Evolutionary conservation across 106 monocot genomes (phyloP).

Genomic region (Dendrobium huoshanense): DNA sequence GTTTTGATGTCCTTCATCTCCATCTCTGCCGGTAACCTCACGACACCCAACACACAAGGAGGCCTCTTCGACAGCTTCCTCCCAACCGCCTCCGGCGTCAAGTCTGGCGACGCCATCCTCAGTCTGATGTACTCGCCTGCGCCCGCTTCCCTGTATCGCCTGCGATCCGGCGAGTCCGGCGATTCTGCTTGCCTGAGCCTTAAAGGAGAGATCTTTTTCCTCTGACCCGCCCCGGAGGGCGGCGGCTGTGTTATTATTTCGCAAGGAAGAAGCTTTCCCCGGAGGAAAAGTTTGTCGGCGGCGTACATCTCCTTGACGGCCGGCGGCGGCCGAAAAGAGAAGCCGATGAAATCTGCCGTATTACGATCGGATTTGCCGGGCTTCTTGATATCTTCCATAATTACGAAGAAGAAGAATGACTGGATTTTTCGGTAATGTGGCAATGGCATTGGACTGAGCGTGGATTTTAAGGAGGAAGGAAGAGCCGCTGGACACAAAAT

Average conservation of each 20-base stretch:
- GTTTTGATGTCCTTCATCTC: constrained; percentile 36
- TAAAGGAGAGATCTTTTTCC: background rate
- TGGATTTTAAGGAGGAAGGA: too few species aligned
- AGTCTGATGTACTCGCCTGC: constrained; percentile 8
- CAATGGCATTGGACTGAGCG: too few species aligned
- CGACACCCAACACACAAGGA: constrained; percentile 19
- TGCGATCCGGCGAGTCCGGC: background rate
- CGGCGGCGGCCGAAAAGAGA: constrained; percentile 2
- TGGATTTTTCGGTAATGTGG: too few species aligned
- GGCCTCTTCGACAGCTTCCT: constrained; percentile 19
- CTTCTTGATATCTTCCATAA: background rate
- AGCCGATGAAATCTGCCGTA: constrained; percentile 1
- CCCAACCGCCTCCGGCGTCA: background rate
- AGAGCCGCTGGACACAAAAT: too few species aligned
- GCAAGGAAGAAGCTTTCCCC: constrained; percentile 16
- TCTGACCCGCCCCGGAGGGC: too few species aligned
- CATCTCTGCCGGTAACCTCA: constrained; percentile 34
- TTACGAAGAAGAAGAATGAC: background rate
- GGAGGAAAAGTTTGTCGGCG: constrained; percentile 10
- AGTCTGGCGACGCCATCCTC: constrained; percentile 2
- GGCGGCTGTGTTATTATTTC: background rate
- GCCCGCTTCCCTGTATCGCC: background rate
- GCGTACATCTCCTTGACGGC: background rate
- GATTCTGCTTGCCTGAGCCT: background rate
- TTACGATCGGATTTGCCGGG: background rate